A percentile compares a stretch with the other conserved stretches of the same genome.
phyloP scores from a whole-genome alignment of 2,329 filamentous ascomycete genomes.

The Lachnellula willkommii region DNA sequence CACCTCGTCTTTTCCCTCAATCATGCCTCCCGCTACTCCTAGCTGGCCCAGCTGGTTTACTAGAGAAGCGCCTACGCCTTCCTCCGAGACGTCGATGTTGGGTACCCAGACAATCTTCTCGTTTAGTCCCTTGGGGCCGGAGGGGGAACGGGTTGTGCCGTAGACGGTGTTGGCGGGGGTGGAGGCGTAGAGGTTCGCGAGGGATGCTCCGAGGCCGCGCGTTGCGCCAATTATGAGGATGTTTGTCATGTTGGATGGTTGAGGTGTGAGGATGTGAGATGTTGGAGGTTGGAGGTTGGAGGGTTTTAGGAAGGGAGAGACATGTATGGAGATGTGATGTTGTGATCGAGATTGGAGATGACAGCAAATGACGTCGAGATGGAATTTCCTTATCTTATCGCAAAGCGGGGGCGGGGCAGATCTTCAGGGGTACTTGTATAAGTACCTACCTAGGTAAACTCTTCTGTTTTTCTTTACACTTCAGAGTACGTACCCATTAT shows the following conservation, averaged over 20 bases:
- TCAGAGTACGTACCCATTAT: too few relatives aligned
- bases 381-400: neutral
- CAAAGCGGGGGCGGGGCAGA: neutral
- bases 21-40: conserved; percentile 24
- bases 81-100: conserved; percentile 49
- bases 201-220: conserved; percentile 59
- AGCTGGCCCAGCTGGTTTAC: conserved; percentile 38
- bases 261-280: neutral
- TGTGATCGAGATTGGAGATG: neutral
- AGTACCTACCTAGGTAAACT: neutral
- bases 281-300: neutral
- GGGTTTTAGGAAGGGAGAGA: neutral
- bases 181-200: conserved; percentile 53
- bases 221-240: conserved; percentile 64
- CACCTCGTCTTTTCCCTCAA: conserved; percentile 25
- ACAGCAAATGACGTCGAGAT: neutral
- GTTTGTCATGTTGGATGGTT: conserved; percentile 1
- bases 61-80: conserved; percentile 44
- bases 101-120: conserved; percentile 51
- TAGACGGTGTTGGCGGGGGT: conserved; percentile 46
- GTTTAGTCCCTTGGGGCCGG: conserved; percentile 37
- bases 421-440: neutral
- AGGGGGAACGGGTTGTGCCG: conserved; percentile 51
- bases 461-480: neutral
- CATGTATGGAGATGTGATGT: neutral